Conservation (phyloP, 805 yeast species). For the Metschnikowia sp. region DNA sequence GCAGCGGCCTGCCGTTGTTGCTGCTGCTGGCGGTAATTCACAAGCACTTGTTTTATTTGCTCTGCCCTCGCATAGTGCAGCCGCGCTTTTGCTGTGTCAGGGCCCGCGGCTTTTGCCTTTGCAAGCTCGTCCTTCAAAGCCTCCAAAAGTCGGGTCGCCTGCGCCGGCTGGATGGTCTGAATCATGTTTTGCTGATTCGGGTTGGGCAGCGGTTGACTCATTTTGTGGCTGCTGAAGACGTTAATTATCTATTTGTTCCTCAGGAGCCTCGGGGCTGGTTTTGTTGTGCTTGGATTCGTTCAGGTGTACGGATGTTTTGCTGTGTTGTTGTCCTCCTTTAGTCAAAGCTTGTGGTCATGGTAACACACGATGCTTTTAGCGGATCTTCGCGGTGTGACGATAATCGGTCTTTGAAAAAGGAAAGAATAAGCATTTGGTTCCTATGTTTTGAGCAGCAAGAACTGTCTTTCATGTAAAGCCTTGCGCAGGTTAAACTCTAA, state of each 20-base stretch:
- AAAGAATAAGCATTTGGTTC: too few species aligned
- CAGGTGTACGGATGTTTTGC: conserved; percentile 6
- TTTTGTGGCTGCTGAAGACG: not conserved
- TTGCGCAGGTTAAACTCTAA: too few species aligned
- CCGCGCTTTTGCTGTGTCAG: conserved; percentile 46
- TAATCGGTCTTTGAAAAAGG: too few species aligned
- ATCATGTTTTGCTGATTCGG: conserved; percentile 13
- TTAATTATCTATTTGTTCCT: not conserved
- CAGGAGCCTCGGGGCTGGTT: not conserved
- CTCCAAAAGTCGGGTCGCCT: conserved; percentile 56
- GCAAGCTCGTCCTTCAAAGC: conserved; percentile 56
- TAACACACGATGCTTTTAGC: too few species aligned
- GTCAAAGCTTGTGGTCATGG: too few species aligned
- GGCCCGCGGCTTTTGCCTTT: conserved; percentile 60
- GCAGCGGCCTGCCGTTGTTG: conserved; percentile 31
- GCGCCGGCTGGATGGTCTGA: conserved; percentile 41
- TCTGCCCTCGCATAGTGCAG: conserved; percentile 63
- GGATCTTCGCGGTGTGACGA: too few species aligned
- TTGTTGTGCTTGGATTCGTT: not conserved
- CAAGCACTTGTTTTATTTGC: conserved; percentile 56
- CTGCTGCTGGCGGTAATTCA: conserved; percentile 52
- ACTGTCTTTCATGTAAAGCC: too few species aligned
- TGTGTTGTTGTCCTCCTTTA: too few species aligned
- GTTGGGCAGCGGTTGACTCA: conserved; percentile 17
- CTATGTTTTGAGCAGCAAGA: too few species aligned